phyloP scores from a whole-genome alignment of 2,329 filamentous ascomycete genomes.

The Xylaria sp. region DNA sequence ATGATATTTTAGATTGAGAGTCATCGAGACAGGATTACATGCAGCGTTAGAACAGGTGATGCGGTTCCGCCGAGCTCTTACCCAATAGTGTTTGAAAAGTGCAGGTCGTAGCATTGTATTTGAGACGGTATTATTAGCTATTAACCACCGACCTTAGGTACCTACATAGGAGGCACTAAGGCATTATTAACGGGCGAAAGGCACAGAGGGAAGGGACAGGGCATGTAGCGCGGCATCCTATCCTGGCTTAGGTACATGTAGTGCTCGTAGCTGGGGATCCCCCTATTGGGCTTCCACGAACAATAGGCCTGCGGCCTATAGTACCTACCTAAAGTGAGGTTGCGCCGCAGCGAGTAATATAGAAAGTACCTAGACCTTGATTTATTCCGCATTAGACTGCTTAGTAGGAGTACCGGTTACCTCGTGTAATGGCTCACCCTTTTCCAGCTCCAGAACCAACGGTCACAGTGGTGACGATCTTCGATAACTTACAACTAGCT shows the following conservation, averaged over 20 bases:
- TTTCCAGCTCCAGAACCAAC: slow-evolving; percentile 15
- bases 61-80: not conserved
- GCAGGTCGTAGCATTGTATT: not conserved
- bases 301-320: slow-evolving; percentile 9
- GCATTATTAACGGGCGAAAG: not conserved
- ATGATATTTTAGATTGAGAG: slow-evolving; percentile 31
- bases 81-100: slow-evolving; percentile 4
- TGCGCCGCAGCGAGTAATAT: not conserved
- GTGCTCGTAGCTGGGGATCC: not conserved
- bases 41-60: not conserved
- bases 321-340: not conserved
- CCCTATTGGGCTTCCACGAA: slow-evolving; percentile 19
- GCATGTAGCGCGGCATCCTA: not conserved
- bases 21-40: not conserved
- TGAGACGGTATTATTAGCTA: too few relatives aligned
- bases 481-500: slow-evolving; percentile 22
- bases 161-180: too few relatives aligned
- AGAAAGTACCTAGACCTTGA: not conserved
- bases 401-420: not conserved
- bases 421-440: slow-evolving; percentile 8
- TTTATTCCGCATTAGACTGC: not conserved
- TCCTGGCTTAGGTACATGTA: not conserved
- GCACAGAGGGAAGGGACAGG: not conserved
- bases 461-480: slow-evolving; percentile 12
- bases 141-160: too few relatives aligned